phyloP scores from a whole-genome alignment of 2,329 filamentous ascomycete genomes.

The Aspergillus versicolor region DNA sequence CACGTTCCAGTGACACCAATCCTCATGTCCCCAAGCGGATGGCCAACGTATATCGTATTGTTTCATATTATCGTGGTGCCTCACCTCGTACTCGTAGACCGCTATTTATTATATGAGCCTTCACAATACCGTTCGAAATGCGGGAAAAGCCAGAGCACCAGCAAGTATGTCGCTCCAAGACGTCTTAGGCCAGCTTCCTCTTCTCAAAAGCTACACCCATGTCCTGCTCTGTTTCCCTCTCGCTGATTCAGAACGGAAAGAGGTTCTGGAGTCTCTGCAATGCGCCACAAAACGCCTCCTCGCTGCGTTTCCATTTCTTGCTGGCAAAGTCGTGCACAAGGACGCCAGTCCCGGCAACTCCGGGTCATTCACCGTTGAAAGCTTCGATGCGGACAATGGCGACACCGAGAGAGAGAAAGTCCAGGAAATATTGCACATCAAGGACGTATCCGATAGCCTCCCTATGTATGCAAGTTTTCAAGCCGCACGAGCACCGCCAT shows the following conservation, averaged over 20 bases:
- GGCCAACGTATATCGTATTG: neutral
- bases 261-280: slow-evolving; percentile 9
- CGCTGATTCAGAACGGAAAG: neutral
- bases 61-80: neutral
- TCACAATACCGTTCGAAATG: neutral
- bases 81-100: neutral
- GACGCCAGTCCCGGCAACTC: slow-evolving; percentile 4
- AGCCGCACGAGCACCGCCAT: slow-evolving; percentile 22
- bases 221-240: slow-evolving; percentile 21
- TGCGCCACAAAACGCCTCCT: slow-evolving; percentile 11
- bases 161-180: slow-evolving; percentile 14
- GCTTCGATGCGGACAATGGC: neutral
- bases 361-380: slow-evolving; percentile 14
- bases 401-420: neutral
- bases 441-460: slow-evolving; percentile 7
- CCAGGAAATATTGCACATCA: slow-evolving; percentile 9
- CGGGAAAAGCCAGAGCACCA: neutral
- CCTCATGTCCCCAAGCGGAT: neutral
- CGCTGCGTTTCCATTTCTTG: slow-evolving; percentile 16
- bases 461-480: slow-evolving; percentile 6
- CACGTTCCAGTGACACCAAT: neutral
- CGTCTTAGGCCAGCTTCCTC: slow-evolving; percentile 22
- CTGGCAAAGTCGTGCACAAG: slow-evolving; percentile 16
- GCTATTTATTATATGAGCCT: neutral
- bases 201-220: slow-evolving; percentile 23